A percentile compares a stretch with the other conserved stretches of the same genome.
These are phyloP conservation scores for Paratrimastix pyriformis DNA, from an alignment of 78 protist genomes.

Conservation along the genomic window DNA sequence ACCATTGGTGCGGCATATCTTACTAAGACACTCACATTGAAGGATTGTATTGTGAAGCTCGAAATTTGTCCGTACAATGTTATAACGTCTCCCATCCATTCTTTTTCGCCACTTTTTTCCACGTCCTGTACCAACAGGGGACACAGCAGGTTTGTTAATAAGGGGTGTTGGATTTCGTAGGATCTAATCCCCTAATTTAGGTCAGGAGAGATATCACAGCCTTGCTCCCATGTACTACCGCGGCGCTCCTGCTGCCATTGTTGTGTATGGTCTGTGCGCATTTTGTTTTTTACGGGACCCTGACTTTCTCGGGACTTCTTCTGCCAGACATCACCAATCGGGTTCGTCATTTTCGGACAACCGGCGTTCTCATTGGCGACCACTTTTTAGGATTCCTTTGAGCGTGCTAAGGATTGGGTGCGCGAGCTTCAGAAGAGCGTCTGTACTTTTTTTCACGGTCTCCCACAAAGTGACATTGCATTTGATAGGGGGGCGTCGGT, in stretches of 20 bases:
- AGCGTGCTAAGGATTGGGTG: constrained; percentile 86
- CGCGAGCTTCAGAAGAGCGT: constrained; percentile 87
- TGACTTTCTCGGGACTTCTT: too few species aligned
- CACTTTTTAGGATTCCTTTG: constrained; percentile 44
- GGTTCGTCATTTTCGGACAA: too few species aligned
- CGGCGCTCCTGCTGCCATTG: constrained; percentile 87
- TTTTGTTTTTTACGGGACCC: too few species aligned
- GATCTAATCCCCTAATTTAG: not conserved
- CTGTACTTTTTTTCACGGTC: too few species aligned
- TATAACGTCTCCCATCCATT: not conserved
- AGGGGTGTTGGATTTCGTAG: not conserved
- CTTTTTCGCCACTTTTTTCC: not conserved
- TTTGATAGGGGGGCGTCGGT: too few species aligned
- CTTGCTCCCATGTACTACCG: constrained; percentile 93
- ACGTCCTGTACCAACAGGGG: not conserved
- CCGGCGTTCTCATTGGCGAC: too few species aligned
- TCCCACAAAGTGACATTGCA: constrained; percentile 48
- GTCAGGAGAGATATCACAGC: constrained; percentile 65
- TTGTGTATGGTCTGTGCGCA: too few species aligned
- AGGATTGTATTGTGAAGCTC: too few species aligned
- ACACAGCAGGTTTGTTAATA: not conserved
- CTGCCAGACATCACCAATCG: constrained; percentile 72
- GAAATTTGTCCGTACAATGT: too few species aligned
- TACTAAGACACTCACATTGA: too few species aligned
- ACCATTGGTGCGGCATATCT: too few species aligned